Conservation (phyloP, 2,329 filamentous ascomycete species). For the Microdochium trichocladiopsis region DNA sequence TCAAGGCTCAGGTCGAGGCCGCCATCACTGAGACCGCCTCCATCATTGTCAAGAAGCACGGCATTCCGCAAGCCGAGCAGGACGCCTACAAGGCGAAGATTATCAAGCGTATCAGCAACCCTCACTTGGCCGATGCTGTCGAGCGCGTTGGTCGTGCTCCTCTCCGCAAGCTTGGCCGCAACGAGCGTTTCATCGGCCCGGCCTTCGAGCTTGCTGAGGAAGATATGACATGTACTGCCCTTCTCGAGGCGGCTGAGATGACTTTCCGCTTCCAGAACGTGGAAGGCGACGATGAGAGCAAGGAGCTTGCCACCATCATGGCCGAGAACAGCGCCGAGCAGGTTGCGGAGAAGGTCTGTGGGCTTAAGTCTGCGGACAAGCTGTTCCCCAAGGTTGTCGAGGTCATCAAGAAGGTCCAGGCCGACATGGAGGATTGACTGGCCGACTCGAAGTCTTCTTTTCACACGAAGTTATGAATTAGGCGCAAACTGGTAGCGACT, state of each 20-base stretch:
- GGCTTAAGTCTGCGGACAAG: conserved; percentile 68
- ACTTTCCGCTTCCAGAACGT: conserved; percentile 94
- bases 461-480: conserved; percentile 1
- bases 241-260: conserved; percentile 84
- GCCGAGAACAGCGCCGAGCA: conserved; percentile 64
- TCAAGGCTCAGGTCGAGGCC: conserved; percentile 71
- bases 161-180: conserved; percentile 85
- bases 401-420: conserved; percentile 79
- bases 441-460: neutral
- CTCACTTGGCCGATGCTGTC: conserved; percentile 83
- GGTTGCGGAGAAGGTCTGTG: conserved; percentile 75
- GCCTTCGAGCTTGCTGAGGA: conserved; percentile 82
- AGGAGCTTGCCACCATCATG: conserved; percentile 80
- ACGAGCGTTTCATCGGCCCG: conserved; percentile 93
- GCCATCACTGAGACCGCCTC: conserved; percentile 80
- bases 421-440: conserved; percentile 42
- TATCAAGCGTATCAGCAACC: conserved; percentile 87
- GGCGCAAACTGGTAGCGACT: neutral
- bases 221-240: conserved; percentile 62
- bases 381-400: conserved; percentile 70
- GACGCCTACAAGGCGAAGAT: conserved; percentile 86
- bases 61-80: conserved; percentile 69
- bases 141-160: conserved; percentile 94
- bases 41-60: conserved; percentile 82
- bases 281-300: conserved; percentile 83